Evolutionary conservation across 768 basidiomycete genomes (phyloP).

Genomic region (Leccinum subgranulosum): DNA sequence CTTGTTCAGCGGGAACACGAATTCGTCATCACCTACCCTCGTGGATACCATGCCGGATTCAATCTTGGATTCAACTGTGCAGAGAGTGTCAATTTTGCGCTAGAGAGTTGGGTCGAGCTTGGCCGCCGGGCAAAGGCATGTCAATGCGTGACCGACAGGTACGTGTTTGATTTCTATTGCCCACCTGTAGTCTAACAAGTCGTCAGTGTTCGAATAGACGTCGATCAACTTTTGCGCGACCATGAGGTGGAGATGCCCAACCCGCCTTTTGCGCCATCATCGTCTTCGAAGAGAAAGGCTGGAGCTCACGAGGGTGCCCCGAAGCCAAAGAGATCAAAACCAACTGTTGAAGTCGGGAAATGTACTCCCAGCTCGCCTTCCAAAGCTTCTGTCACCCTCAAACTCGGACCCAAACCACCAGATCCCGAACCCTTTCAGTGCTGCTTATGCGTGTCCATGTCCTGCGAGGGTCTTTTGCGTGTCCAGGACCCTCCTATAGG

Average conservation of each 20-base stretch:
- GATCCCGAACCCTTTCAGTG: constrained; percentile 60
- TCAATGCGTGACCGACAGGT: constrained; percentile 75
- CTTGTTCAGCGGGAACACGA: constrained; percentile 94
- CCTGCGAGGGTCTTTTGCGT: constrained; percentile 51
- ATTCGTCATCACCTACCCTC: constrained; percentile 92
- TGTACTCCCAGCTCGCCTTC: constrained; percentile 12
- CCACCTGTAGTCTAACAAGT: constrained; percentile 3
- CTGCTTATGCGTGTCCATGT: constrained; percentile 61
- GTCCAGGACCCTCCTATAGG: constrained; percentile 66
- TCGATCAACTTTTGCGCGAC: constrained; percentile 78
- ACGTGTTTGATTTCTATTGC: constrained; percentile 7
- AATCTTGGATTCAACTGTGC: constrained; percentile 96
- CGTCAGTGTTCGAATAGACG: constrained; percentile 85
- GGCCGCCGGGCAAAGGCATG: constrained; percentile 79
- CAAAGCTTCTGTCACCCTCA: constrained; percentile 60
- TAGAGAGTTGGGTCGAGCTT: constrained; percentile 90
- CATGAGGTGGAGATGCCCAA: constrained; percentile 47
- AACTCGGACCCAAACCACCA: constrained; percentile 59
- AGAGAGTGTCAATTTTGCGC: constrained; percentile 94
- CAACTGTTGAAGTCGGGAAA: constrained; percentile 1
- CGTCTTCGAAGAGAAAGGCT: constrained; percentile 40
- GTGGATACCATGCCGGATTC: constrained; percentile 96
- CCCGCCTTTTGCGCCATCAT: constrained; percentile 1
- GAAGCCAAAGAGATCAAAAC: constrained; percentile 28
- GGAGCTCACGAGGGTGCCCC: constrained; percentile 26